Conservation (phyloP, 345 rosid genomes). For the Cochlearia excelsa region DNA sequence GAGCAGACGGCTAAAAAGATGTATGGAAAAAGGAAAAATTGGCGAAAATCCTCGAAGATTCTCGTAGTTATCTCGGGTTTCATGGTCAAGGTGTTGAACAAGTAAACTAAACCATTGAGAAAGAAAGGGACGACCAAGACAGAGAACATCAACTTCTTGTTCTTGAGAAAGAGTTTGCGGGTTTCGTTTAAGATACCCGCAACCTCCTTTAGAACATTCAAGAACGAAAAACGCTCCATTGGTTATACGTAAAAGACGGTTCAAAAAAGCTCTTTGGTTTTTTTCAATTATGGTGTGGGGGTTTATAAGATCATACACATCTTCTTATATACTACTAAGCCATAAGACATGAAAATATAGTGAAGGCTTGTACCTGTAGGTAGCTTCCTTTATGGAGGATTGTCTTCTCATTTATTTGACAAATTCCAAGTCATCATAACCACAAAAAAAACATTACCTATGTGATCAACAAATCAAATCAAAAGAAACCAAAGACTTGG, state of each 20-base stretch:
- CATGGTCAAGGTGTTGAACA: slow-evolving; percentile 35
- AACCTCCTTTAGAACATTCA: slow-evolving; percentile 26
- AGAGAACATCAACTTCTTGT: slow-evolving; percentile 41
- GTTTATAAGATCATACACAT: slow-evolving; percentile 18
- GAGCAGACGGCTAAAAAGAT: slow-evolving; percentile 15
- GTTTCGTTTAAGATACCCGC: slow-evolving; percentile 40
- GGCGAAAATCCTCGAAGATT: slow-evolving; percentile 25
- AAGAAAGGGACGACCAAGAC: slow-evolving; percentile 35
- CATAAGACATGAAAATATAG: slow-evolving; percentile 5
- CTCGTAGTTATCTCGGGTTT: slow-evolving; percentile 28
- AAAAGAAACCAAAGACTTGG: not conserved
- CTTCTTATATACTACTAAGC: slow-evolving; percentile 20
- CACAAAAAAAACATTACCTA: not conserved
- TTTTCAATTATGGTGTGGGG: slow-evolving; percentile 4
- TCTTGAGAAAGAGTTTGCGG: slow-evolving; percentile 41
- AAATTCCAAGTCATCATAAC: slow-evolving; percentile 7
- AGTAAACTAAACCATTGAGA: slow-evolving; percentile 29
- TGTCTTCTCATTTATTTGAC: slow-evolving; percentile 8
- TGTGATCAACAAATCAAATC: slow-evolving; percentile 5
- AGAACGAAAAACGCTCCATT: slow-evolving; percentile 14
- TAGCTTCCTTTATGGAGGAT: slow-evolving; percentile 9
- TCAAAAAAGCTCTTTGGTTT: not conserved
- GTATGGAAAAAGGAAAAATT: slow-evolving; percentile 26
- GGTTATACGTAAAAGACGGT: not conserved
- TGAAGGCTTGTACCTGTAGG: not conserved